Conservation (phyloP, 2,329 filamentous ascomycete species). For the Hansfordia pulvinata region DNA sequence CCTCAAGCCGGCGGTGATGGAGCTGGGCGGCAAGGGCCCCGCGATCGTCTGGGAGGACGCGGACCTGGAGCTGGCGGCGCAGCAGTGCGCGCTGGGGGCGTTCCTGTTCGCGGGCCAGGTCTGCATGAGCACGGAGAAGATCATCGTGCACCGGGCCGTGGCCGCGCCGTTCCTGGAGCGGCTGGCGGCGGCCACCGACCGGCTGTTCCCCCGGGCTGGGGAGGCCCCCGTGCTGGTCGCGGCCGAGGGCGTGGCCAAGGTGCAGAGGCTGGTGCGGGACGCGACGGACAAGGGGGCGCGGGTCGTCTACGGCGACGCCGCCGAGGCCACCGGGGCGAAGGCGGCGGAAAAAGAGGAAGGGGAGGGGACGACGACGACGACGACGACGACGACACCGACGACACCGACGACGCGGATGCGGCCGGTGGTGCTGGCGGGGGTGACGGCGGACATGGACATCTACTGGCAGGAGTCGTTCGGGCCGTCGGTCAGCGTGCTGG, state of each 20-base stretch:
- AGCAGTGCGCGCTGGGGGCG: slow-evolving; percentile 41
- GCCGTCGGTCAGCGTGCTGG: slow-evolving; percentile 45
- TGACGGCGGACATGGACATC: slow-evolving; percentile 52
- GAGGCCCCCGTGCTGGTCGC: slow-evolving; percentile 16
- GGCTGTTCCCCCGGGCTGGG: slow-evolving; percentile 11
- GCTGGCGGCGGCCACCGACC: slow-evolving; percentile 12
- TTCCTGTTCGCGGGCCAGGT: slow-evolving; percentile 53
- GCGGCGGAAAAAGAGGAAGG: too few relatives aligned
- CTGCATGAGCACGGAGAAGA: slow-evolving; percentile 58
- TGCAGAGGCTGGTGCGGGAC: slow-evolving; percentile 30
- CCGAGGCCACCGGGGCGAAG: slow-evolving; percentile 11
- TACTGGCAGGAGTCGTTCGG: slow-evolving; percentile 55
- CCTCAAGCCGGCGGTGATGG: slow-evolving; percentile 54
- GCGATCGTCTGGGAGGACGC: slow-evolving; percentile 56
- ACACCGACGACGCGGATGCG: slow-evolving; percentile 30
- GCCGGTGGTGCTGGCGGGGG: slow-evolving; percentile 44
- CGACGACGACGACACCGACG: too few relatives aligned
- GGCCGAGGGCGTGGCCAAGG: slow-evolving; percentile 13
- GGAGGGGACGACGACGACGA: too few relatives aligned
- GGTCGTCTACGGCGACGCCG: slow-evolving; percentile 36
- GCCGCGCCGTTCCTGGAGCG: slow-evolving; percentile 32
- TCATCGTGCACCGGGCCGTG: slow-evolving; percentile 45
- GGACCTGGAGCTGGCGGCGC: slow-evolving; percentile 46
- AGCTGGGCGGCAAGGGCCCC: slow-evolving; percentile 57
- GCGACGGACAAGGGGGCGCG: slow-evolving; percentile 44